Evolutionary conservation across 768 basidiomycete species (phyloP).

Genomic region (Lactarius evosmus): DNA sequence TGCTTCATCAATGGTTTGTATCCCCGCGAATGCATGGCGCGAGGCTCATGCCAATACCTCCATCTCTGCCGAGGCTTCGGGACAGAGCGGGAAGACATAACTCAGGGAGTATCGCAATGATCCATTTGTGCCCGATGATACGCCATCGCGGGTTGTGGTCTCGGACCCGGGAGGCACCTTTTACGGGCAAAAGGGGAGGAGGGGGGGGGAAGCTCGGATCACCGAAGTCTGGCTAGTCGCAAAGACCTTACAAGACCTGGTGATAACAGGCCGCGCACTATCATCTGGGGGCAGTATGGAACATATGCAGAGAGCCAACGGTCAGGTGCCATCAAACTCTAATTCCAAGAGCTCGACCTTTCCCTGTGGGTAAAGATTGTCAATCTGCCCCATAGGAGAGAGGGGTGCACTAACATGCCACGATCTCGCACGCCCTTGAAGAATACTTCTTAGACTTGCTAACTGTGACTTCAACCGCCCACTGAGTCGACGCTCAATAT

Average conservation of each 20-base stretch:
- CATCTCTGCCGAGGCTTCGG: neutral
- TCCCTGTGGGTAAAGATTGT: slow-evolving; percentile 37
- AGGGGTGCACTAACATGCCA: slow-evolving; percentile 24
- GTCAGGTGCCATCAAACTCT: slow-evolving; percentile 62
- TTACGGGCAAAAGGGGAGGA: slow-evolving; percentile 50
- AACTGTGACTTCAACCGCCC: slow-evolving; percentile 71
- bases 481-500: slow-evolving; percentile 47
- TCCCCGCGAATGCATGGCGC: slow-evolving; percentile 4
- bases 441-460: slow-evolving; percentile 42
- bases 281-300: neutral
- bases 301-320: slow-evolving; percentile 31
- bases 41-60: slow-evolving; percentile 2
- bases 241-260: neutral
- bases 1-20: slow-evolving; percentile 3
- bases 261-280: neutral
- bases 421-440: slow-evolving; percentile 25
- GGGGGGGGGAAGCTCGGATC: slow-evolving; percentile 21
- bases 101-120: slow-evolving; percentile 1
- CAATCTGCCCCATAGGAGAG: slow-evolving; percentile 8
- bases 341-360: slow-evolving; percentile 60
- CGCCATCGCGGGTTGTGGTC: slow-evolving; percentile 60
- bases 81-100: slow-evolving; percentile 5
- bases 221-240: slow-evolving; percentile 10
- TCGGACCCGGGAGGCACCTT: slow-evolving; percentile 73
- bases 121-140: slow-evolving; percentile 73